Conservation (phyloP, 2,329 filamentous ascomycete genomes). For the Endoconidiophora polonica region DNA sequence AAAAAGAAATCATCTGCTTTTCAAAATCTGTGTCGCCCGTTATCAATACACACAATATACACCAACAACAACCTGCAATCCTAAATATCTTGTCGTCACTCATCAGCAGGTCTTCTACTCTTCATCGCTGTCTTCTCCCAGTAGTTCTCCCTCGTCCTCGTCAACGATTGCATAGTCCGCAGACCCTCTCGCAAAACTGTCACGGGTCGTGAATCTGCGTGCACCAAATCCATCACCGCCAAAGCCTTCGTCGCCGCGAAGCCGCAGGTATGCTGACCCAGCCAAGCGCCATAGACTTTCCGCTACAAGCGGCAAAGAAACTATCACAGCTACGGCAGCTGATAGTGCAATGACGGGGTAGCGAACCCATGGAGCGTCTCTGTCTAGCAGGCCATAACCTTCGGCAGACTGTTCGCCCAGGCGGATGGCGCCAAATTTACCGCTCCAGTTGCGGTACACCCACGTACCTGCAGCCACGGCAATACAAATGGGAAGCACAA, state of each 20-base stretch:
- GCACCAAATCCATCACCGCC: slow-evolving; percentile 31
- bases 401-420: slow-evolving; percentile 70
- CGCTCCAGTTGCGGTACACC: slow-evolving; percentile 69
- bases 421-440: slow-evolving; percentile 82
- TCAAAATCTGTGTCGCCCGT: no score
- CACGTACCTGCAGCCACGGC: slow-evolving; percentile 67
- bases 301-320: slow-evolving; percentile 52
- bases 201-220: slow-evolving; percentile 68
- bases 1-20: no score
- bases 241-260: slow-evolving; percentile 27
- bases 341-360: slow-evolving; percentile 64
- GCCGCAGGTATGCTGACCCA: slow-evolving; percentile 33
- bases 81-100: neutral
- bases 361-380: slow-evolving; percentile 60
- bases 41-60: no score
- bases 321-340: slow-evolving; percentile 41
- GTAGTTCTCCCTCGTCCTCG: slow-evolving; percentile 82
- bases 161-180: slow-evolving; percentile 83
- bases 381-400: slow-evolving; percentile 46
- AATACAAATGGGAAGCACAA: slow-evolving; percentile 55
- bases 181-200: slow-evolving; percentile 71
- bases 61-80: no score
- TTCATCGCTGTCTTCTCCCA: slow-evolving; percentile 88
- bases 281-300: slow-evolving; percentile 55
- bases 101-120: slow-evolving; percentile 31